Percentiles rank a stretch among this genome's conserved stretches.
phyloP scores from a whole-genome alignment of 257 asterid species.

The Euphrasia confusa region DNA sequence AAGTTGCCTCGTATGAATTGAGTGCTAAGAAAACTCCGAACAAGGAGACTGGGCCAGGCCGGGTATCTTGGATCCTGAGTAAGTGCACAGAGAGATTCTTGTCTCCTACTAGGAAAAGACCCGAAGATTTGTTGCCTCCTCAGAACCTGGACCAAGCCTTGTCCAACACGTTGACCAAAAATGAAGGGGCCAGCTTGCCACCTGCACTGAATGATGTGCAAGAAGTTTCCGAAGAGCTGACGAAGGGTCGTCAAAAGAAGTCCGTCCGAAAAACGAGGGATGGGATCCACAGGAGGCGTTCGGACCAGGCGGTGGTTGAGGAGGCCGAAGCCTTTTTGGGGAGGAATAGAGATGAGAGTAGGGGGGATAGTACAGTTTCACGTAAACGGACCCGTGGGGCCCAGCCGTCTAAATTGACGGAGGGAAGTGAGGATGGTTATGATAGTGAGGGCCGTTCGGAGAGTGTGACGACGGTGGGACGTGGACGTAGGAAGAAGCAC shows the following conservation, averaged over 20 bases:
- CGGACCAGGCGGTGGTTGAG: constrained; percentile 65
- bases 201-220: constrained; percentile 23
- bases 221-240: constrained; percentile 45
- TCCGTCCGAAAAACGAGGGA: constrained; percentile 35
- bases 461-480: constrained; percentile 54
- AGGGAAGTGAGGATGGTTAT: constrained; percentile 49
- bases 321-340: constrained; percentile 57
- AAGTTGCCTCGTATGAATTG: constrained; percentile 47
- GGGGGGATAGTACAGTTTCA: constrained; percentile 38
- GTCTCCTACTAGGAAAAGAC: constrained; percentile 40
- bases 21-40: constrained; percentile 34
- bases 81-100: constrained; percentile 72
- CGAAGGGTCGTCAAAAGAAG: constrained; percentile 33
- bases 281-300: constrained; percentile 43
- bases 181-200: constrained; percentile 31
- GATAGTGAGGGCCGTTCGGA: constrained; percentile 64
- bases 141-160: constrained; percentile 47
- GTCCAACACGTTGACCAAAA: constrained; percentile 34
- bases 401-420: constrained; percentile 49
- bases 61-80: constrained; percentile 55
- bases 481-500: constrained; percentile 74
- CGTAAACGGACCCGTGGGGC: constrained; percentile 52
- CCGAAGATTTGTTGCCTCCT: constrained; percentile 27
- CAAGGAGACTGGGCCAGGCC: constrained; percentile 48
- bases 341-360: constrained; percentile 37